phyloP scores from a whole-genome alignment of 1,139 yeast genomes.

The Candida pseudocylindracea region DNA sequence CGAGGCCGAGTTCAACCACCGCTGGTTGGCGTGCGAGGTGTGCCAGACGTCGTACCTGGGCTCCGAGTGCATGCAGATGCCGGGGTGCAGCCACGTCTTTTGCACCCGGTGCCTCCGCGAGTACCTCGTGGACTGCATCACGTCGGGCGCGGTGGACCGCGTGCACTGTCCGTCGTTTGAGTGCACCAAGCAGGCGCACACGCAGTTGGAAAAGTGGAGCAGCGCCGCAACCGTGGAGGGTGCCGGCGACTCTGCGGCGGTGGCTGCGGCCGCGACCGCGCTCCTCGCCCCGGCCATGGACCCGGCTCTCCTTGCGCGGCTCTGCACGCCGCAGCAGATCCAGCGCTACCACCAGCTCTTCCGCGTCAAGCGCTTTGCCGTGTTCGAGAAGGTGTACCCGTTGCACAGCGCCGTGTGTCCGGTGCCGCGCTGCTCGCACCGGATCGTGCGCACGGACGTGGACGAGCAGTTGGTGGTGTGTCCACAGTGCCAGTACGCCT shows the following conservation, averaged over 20 bases:
- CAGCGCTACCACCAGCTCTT: conserved; percentile 17
- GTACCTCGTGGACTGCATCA: conserved; percentile 22
- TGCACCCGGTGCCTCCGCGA: conserved; percentile 26
- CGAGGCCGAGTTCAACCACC: conserved; percentile 10
- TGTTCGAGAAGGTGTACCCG: conserved; percentile 23
- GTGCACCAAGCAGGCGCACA: conserved; percentile 12
- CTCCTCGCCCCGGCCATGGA: conserved; percentile 18
- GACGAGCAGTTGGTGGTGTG: conserved; percentile 33
- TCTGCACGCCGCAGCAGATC: conserved; percentile 8
- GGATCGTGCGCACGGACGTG: conserved; percentile 23
- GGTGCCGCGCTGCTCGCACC: conserved; percentile 15
- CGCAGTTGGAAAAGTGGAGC: conserved; percentile 6
- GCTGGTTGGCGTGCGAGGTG: conserved; percentile 31
- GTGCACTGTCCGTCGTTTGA: conserved; percentile 39
- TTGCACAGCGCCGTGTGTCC: conserved; percentile 31
- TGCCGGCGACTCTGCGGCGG: too few relatives aligned
- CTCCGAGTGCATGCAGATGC: conserved; percentile 14
- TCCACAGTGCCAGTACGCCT: conserved; percentile 27
- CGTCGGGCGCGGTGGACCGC: conserved; percentile 25
- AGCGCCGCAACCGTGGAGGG: conserved; percentile 4
- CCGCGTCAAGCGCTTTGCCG: conserved; percentile 17
- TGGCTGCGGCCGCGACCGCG: conserved; percentile 7
- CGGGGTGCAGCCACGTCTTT: conserved; percentile 26
- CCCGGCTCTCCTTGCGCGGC: conserved; percentile 8
- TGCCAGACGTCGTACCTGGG: conserved; percentile 37